Evolutionary conservation across 1,139 yeast species (phyloP).

Genomic region (Chernovozyma aurita): DNA sequence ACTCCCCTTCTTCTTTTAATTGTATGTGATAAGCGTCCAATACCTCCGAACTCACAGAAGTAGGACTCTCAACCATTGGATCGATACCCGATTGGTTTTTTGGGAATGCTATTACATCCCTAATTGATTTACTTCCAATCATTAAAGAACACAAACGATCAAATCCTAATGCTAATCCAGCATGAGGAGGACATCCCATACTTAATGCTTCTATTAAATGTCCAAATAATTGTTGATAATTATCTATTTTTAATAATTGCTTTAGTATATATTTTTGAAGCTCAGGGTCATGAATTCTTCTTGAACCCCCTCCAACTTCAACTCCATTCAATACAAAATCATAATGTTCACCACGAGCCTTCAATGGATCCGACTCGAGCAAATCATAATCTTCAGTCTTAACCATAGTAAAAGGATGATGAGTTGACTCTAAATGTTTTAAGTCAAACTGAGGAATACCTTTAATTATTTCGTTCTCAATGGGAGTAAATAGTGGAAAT

Average conservation of each 20-base stretch:
- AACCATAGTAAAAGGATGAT: conserved; percentile 97
- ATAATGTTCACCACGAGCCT: conserved; percentile 87
- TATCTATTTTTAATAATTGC: conserved; percentile 47
- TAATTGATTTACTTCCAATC: conserved; percentile 64
- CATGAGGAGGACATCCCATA: conserved; percentile 98
- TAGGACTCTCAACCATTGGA: conserved; percentile 84
- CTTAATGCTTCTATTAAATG: conserved; percentile 78
- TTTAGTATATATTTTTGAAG: conserved; percentile 70
- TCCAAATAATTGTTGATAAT: conserved; percentile 70
- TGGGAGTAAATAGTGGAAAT: conserved; percentile 86
- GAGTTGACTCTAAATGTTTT: conserved; percentile 60
- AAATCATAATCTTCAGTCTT: conserved; percentile 60
- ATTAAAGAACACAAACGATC: conserved; percentile 92
- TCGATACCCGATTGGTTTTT: conserved; percentile 87
- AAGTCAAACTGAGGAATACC: conserved; percentile 52
- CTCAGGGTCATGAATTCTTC: conserved; percentile 84
- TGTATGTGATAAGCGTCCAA: conserved; percentile 40
- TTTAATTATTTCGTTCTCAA: conserved; percentile 24
- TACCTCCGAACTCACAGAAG: conserved; percentile 47
- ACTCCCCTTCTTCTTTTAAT: too few relatives aligned
- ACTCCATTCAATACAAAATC: conserved; percentile 93
- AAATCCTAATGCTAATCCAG: conserved; percentile 93
- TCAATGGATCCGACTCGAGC: conserved; percentile 52
- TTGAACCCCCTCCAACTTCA: conserved; percentile 95
- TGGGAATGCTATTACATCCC: conserved; percentile 96